Percentiles rank a stretch among this genome's conserved stretches.
Evolutionary conservation across 1,284 basidiomycete species (phyloP).

Genomic region (Trametes polyzona): DNA sequence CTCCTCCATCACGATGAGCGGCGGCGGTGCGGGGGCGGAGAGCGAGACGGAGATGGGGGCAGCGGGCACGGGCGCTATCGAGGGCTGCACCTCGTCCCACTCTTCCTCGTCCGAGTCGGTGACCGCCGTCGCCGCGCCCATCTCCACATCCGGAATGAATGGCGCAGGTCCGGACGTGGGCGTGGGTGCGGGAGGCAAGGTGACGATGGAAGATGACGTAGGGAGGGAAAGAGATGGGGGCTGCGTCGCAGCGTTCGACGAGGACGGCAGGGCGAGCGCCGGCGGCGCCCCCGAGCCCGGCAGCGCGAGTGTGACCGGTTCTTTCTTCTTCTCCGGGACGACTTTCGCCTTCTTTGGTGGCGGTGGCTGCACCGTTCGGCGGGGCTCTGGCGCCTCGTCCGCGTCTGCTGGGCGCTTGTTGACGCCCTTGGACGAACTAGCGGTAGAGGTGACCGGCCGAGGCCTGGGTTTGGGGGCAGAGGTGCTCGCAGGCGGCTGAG

Average conservation of each 20-base stretch:
- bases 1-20: conserved; percentile 33
- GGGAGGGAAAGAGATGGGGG: conserved; percentile 24
- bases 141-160: not conserved
- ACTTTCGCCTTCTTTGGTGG: conserved; percentile 18
- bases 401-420: conserved; percentile 41
- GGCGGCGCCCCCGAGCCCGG: conserved; percentile 24
- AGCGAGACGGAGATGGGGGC: conserved; percentile 17
- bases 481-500: not conserved
- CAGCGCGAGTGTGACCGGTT: conserved; percentile 32
- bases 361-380: conserved; percentile 31
- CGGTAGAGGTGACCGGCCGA: not conserved
- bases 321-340: conserved; percentile 34
- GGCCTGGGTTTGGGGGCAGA: conserved; percentile 5
- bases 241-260: conserved; percentile 21
- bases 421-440: conserved; percentile 3
- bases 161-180: conserved; percentile 5
- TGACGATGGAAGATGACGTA: conserved; percentile 18
- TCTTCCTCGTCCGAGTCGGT: conserved; percentile 55
- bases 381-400: conserved; percentile 44
- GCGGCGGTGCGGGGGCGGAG: conserved; percentile 12
- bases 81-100: conserved; percentile 51
- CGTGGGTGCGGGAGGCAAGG: conserved; percentile 27
- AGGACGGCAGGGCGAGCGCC: conserved; percentile 23
- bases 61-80: conserved; percentile 14
- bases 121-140: conserved; percentile 21